Evolutionary conservation across 2,329 filamentous ascomycete genomes (phyloP).

Genomic region (Sporothrix mexicana): DNA sequence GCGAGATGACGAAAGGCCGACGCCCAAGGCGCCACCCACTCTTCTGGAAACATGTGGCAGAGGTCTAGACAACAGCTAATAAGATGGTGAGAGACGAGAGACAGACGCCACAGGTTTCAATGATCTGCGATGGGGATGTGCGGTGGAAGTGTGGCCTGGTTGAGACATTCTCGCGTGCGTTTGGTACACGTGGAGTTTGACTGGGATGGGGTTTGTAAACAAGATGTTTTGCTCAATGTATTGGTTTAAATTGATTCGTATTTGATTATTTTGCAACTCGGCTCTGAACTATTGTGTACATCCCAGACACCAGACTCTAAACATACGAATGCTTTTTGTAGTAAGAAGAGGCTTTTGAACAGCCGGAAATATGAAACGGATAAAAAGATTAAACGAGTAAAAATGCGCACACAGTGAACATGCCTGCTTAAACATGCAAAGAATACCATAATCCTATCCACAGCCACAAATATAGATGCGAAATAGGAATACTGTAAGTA

Average conservation of each 20-base stretch:
- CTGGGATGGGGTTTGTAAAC: background rate
- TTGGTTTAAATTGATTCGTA: background rate
- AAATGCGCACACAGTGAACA: background rate
- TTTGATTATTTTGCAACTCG: background rate
- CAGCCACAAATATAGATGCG: too few species aligned
- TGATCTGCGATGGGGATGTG: conserved; percentile 20
- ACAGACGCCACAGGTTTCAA: background rate
- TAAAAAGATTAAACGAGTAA: background rate
- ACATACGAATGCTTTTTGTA: background rate
- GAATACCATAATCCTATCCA: background rate
- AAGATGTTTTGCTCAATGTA: background rate
- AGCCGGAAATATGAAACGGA: background rate
- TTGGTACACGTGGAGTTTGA: background rate
- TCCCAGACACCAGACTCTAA: background rate
- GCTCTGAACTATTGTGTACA: conserved; percentile 8
- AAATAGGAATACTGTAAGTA: background rate
- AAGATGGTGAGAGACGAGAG: background rate
- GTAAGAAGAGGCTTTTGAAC: background rate
- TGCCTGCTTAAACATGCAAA: background rate
- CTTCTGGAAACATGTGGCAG: conserved; percentile 11
- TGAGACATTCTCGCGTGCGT: conserved; percentile 28
- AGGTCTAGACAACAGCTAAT: background rate
- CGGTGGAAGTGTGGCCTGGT: background rate
- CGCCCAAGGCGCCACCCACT: background rate
- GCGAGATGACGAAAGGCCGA: background rate